These are phyloP conservation scores for Venturia pyrina DNA, from an alignment of 2,329 filamentous ascomycete genomes.

Conservation along the genomic window DNA sequence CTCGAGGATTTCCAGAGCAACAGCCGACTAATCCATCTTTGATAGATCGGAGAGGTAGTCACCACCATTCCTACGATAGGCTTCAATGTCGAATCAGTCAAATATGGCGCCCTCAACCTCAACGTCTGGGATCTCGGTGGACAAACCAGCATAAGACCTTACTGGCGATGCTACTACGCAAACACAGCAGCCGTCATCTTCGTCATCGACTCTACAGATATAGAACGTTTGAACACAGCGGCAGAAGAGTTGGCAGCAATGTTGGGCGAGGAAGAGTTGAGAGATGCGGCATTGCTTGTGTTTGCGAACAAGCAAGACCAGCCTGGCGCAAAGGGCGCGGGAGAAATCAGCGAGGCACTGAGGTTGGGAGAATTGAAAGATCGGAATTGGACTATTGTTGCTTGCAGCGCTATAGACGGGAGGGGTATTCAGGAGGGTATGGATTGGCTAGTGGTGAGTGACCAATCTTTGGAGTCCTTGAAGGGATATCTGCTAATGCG, in stretches of 20 bases:
- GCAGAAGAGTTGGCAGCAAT: slow-evolving; percentile 88
- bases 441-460: slow-evolving; percentile 88
- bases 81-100: slow-evolving; percentile 98
- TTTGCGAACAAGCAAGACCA: slow-evolving; percentile 99
- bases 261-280: slow-evolving; percentile 93
- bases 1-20: neutral
- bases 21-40: neutral
- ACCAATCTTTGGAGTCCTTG: neutral
- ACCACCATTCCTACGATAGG: slow-evolving; percentile 98
- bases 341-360: slow-evolving; percentile 90
- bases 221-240: slow-evolving; percentile 85
- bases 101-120: slow-evolving; percentile 96
- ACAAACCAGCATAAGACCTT: slow-evolving; percentile 96
- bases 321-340: slow-evolving; percentile 89
- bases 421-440: slow-evolving; percentile 93
- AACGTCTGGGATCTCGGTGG: slow-evolving; percentile 98
- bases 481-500: neutral
- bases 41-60: slow-evolving; percentile 91
- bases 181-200: slow-evolving; percentile 98
- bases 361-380: slow-evolving; percentile 85
- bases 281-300: slow-evolving; percentile 82
- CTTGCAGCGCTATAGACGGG: slow-evolving; percentile 91
- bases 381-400: slow-evolving; percentile 98
- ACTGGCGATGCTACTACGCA: slow-evolving; percentile 99
- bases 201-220: slow-evolving; percentile 96